Evolutionary conservation across 768 basidiomycete genomes (phyloP), one percentile per base, ranked within the genome.

Genomic region (Amanita exitialis): DNA sequence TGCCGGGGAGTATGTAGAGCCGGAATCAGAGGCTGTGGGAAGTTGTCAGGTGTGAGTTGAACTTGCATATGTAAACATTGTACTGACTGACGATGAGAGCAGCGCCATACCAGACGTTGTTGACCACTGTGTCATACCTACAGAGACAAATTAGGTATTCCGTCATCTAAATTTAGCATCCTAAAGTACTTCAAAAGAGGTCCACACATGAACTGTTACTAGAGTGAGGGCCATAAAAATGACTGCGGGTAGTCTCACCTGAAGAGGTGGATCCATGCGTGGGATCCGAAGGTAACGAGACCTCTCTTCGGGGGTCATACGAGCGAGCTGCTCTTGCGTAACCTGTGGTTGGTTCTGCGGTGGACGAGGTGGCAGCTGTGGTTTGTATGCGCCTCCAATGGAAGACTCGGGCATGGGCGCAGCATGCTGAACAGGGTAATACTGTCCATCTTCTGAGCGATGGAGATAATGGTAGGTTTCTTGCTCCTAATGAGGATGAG

Each of bases 51-150:
- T 25, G n/a, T 25, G 12, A 49, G 21, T 35, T 38, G 41, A 20
- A 27, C 35, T 47, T 34, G n/a, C 12, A 49, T 18, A 44, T 53
- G 34, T 27, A 16, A 13, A 47, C 21, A 16, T 54, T 46, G 16
- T 48, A 86, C 85, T 67, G 56, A 87, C 85, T 90, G 56, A 98
- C 91, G 51, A 97, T 76, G 66, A 99, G 68, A 9, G 82, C 90
- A 10, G 86, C 89, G 6, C 93, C 95, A 54, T 83, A 77, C 90
- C 92, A 99, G 32, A 92, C 80, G 20, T 78, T 70, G 54, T 81
- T 71, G 57, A 89, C 83, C 21, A 89, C 78, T 0, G 92, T 98
- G 61, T 97, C 93, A 60, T 91, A 97, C 37, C 87, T 82, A 54
- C 34, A 38, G 50, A 38, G 27, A 41, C 18, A 50, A 42, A 51